Percentiles rank a stretch among this genome's conserved stretches.
phyloP scores from a whole-genome alignment of 2,329 filamentous ascomycete genomes.

The Thyridium curvatum region DNA sequence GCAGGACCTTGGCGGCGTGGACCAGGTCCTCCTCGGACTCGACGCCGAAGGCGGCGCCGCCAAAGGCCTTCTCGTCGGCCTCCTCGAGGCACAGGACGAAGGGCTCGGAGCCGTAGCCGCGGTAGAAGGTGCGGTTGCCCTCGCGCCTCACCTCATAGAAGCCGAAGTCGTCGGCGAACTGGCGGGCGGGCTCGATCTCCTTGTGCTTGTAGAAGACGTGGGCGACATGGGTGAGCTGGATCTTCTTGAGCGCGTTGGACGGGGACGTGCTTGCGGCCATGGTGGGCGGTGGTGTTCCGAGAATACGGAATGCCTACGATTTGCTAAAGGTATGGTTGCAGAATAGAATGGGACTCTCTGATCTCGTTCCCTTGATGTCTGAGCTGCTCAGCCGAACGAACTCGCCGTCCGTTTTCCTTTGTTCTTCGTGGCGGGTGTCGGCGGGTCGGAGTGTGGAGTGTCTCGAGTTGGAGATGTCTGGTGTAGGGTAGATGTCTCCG shows the following conservation, averaged over 20 bases:
- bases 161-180: conserved; percentile 43
- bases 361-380: too few species aligned
- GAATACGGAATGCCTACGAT: too few species aligned
- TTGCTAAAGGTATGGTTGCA: background rate
- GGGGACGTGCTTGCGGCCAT: conserved; percentile 12
- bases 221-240: conserved; percentile 29
- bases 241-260: conserved; percentile 18
- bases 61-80: conserved; percentile 42
- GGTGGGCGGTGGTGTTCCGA: conserved; percentile 1
- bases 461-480: too few species aligned
- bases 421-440: too few species aligned
- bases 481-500: too few species aligned
- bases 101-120: conserved; percentile 55
- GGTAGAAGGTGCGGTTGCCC: conserved; percentile 46
- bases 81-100: conserved; percentile 50
- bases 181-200: conserved; percentile 30
- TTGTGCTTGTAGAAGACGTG: conserved; percentile 43
- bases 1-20: conserved; percentile 38
- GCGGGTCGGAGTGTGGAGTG: too few species aligned
- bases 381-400: too few species aligned
- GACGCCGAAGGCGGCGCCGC: conserved; percentile 52
- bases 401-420: too few species aligned
- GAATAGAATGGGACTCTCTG: background rate
- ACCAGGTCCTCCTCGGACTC: conserved; percentile 49
- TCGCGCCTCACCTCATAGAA: conserved; percentile 30